Conservation (phyloP, 129 eudicot genomes). For the Tagetes patula region DNA sequence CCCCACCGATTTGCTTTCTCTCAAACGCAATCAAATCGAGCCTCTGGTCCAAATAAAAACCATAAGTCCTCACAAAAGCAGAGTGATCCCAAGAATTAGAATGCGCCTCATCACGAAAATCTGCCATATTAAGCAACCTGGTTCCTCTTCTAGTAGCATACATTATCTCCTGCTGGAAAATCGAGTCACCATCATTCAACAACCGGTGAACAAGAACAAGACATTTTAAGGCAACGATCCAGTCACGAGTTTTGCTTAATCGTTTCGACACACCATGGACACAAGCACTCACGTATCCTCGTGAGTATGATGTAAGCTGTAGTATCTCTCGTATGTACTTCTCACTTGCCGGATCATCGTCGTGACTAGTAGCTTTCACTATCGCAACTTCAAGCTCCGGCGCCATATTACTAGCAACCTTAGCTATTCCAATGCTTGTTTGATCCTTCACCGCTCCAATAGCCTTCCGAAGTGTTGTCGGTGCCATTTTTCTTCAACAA, state of each 20-base stretch:
- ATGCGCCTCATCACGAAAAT: slow-evolving; percentile 78
- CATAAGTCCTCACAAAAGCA: slow-evolving; percentile 72
- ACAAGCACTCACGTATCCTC: slow-evolving; percentile 64
- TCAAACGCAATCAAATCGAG: slow-evolving; percentile 58
- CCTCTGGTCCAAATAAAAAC: slow-evolving; percentile 70
- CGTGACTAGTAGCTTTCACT: slow-evolving; percentile 84
- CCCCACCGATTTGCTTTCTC: slow-evolving; percentile 45
- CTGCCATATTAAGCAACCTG: slow-evolving; percentile 66
- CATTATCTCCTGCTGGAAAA: slow-evolving; percentile 73
- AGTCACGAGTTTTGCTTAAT: slow-evolving; percentile 67
- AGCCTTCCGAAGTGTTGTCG: slow-evolving; percentile 74
- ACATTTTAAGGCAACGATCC: slow-evolving; percentile 76
- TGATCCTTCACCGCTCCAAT: slow-evolving; percentile 86
- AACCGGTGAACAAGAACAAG: slow-evolving; percentile 55
- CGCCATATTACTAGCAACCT: slow-evolving; percentile 73
- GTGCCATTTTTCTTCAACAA: slow-evolving; percentile 48
- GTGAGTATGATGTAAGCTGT: slow-evolving; percentile 54
- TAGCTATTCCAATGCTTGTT: slow-evolving; percentile 74
- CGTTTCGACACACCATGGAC: slow-evolving; percentile 52
- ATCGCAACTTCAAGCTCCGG: slow-evolving; percentile 80
- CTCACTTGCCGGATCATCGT: slow-evolving; percentile 73
- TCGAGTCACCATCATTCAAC: slow-evolving; percentile 63
- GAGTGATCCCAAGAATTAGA: slow-evolving; percentile 86
- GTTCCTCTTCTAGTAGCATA: slow-evolving; percentile 72
- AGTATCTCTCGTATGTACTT: slow-evolving; percentile 64